Evolutionary conservation across 495 filamentous ascomycete genomes (phyloP).

Genomic region (Cercophora newfieldiana): DNA sequence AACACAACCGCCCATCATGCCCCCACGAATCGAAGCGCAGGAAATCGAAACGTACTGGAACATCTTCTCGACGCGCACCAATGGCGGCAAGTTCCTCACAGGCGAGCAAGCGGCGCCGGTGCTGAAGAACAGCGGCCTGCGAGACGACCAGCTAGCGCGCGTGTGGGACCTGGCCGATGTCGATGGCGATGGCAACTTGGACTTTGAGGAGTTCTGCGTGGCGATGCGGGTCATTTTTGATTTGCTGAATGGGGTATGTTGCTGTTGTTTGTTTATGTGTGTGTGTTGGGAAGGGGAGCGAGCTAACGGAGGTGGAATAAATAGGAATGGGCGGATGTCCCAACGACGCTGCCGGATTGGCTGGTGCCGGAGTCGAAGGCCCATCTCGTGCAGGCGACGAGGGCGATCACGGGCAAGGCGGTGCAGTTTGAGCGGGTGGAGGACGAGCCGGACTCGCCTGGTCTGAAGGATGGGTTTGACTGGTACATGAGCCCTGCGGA

Average conservation of each 20-base stretch:
- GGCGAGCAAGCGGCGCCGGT: conserved; percentile 91
- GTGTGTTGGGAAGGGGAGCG: not conserved
- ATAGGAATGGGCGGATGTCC: conserved; percentile 87
- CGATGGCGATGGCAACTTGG: conserved; percentile 91
- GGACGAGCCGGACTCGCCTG: conserved; percentile 73
- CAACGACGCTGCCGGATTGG: conserved; percentile 83
- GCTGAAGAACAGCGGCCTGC: conserved; percentile 90
- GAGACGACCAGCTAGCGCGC: conserved; percentile 91
- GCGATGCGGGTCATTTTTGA: conserved; percentile 98
- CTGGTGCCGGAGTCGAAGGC: conserved; percentile 95
- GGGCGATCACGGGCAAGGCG: conserved; percentile 73
- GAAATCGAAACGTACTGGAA: conserved; percentile 99
- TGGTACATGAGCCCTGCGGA: conserved; percentile 97
- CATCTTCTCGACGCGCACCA: conserved; percentile 85
- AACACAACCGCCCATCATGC: conserved; percentile 40
- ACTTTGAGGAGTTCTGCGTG: conserved; percentile 99
- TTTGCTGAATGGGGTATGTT: conserved; percentile 80
- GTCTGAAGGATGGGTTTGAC: conserved; percentile 94
- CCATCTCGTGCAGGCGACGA: conserved; percentile 87
- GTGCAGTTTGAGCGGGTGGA: conserved; percentile 77
- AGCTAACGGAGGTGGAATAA: not conserved
- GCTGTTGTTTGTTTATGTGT: not conserved
- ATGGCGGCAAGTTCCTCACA: conserved; percentile 80
- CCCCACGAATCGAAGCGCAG: conserved; percentile 88
- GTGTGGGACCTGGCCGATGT: conserved; percentile 98